Conservation (phyloP, 768 basidiomycete species). For the Chalciporus piperatus region DNA sequence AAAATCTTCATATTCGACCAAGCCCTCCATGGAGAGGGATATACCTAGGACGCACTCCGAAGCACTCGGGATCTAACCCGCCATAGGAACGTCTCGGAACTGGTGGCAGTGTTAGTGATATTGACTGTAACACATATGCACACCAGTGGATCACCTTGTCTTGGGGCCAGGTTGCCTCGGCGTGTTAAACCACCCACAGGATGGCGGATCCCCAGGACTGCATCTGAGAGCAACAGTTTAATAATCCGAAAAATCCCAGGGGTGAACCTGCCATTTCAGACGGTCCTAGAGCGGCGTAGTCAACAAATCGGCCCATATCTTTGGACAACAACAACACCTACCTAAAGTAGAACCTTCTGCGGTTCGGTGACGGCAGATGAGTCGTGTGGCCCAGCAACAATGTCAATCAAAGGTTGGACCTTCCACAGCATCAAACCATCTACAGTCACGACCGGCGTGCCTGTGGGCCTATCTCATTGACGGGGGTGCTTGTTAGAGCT, state of each 20-base stretch:
- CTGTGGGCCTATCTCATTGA: not conserved
- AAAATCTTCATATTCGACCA: not conserved
- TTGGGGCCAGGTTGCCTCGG: not conserved
- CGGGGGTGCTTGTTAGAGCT: not conserved
- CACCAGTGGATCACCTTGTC: not conserved
- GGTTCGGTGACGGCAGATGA: conserved; percentile 17
- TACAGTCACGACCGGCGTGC: not conserved
- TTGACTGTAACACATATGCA: too few relatives aligned
- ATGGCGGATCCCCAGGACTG: not conserved
- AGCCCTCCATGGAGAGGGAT: not conserved
- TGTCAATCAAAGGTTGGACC: conserved; percentile 2
- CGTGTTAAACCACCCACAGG: not conserved
- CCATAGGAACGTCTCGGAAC: too few relatives aligned
- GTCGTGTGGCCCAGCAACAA: conserved; percentile 10
- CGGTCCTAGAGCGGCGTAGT: conserved; percentile 16
- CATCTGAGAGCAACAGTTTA: not conserved
- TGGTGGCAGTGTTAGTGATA: too few relatives aligned
- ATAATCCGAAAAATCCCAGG: conserved; percentile 1
- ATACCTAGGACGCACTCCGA: not conserved
- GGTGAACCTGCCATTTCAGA: not conserved
- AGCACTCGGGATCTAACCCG: not conserved
- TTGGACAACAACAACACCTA: conserved; percentile 12
- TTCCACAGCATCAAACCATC: not conserved
- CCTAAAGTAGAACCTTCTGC: conserved; percentile 5
- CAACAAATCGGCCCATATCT: conserved; percentile 21